Conservation (phyloP, 805 yeast species). For the Torulaspora microellipsoides region DNA sequence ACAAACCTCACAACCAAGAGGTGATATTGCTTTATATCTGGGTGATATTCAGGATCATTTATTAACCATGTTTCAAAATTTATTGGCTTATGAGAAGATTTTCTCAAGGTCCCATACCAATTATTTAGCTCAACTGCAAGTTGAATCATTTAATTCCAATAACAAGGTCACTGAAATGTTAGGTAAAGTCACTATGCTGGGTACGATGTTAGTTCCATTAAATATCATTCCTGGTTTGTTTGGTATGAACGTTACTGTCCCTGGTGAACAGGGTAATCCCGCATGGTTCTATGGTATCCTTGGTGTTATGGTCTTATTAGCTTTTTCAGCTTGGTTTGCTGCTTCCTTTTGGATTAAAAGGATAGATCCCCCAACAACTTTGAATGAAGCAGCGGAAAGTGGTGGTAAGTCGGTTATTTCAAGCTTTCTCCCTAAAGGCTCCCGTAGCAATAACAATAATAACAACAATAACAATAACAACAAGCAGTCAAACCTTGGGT, state of each 20-base stretch:
- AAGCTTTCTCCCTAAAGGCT: conserved; percentile 17
- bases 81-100: conserved; percentile 86
- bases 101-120: conserved; percentile 88
- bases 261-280: conserved; percentile 50
- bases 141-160: conserved; percentile 82
- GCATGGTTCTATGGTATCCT: conserved; percentile 70
- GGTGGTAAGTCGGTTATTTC: conserved; percentile 36
- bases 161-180: conserved; percentile 81
- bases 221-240: conserved; percentile 87
- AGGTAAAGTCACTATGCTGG: conserved; percentile 83
- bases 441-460: conserved; percentile 6
- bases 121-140: conserved; percentile 90
- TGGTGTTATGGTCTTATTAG: conserved; percentile 45
- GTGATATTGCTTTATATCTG: conserved; percentile 83
- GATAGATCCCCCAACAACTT: conserved; percentile 32
- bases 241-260: conserved; percentile 92
- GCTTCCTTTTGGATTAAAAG: conserved; percentile 43
- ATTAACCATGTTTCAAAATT: conserved; percentile 90
- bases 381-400: conserved; percentile 33
- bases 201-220: conserved; percentile 86
- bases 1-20: conserved; percentile 59
- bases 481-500: conserved; percentile 4
- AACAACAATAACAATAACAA: conserved; percentile 2
- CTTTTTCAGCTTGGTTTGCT: conserved; percentile 36
- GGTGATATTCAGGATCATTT: conserved; percentile 98